Evolutionary conservation across 345 rosid species (phyloP).

Genomic region (Anastatica hierochuntica): DNA sequence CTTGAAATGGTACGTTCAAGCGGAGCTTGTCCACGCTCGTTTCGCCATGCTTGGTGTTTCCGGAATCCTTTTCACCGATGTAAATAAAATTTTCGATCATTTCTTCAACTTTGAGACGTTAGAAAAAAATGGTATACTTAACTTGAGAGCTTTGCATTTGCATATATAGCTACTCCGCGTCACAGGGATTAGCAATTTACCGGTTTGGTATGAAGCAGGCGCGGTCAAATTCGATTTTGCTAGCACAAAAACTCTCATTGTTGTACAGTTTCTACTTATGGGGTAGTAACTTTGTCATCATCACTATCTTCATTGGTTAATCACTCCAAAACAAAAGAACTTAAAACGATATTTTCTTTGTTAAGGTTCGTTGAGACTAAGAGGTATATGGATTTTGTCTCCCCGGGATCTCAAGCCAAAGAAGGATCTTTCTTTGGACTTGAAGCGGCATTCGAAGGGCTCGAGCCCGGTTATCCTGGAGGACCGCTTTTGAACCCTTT

Average conservation of each 20-base stretch:
- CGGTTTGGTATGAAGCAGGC: constrained; percentile 96
- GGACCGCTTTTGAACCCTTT: constrained; percentile 88
- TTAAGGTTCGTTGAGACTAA: constrained; percentile 74
- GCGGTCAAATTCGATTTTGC: constrained; percentile 68
- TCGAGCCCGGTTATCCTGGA: constrained; percentile 94
- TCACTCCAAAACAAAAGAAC: too few species aligned
- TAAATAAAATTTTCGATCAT: neutral
- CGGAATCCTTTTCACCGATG: constrained; percentile 90
- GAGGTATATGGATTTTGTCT: constrained; percentile 74
- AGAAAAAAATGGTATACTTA: neutral
- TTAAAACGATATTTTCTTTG: neutral
- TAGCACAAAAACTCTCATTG: constrained; percentile 55
- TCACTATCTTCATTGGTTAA: too few species aligned
- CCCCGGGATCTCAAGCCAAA: constrained; percentile 80
- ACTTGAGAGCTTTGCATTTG: neutral
- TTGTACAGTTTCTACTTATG: constrained; percentile 71
- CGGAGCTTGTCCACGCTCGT: constrained; percentile 85
- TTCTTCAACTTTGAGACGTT: neutral
- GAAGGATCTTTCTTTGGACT: constrained; percentile 81
- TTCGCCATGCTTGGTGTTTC: constrained; percentile 94
- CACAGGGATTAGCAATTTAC: constrained; percentile 57
- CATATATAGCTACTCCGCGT: constrained; percentile 67
- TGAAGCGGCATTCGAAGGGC: constrained; percentile 70
- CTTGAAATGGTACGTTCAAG: constrained; percentile 96
- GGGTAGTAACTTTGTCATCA: too few species aligned